phyloP scores from a whole-genome alignment of 371 early-diverging fungal genomes.

The Saksenaea oblongispora region DNA sequence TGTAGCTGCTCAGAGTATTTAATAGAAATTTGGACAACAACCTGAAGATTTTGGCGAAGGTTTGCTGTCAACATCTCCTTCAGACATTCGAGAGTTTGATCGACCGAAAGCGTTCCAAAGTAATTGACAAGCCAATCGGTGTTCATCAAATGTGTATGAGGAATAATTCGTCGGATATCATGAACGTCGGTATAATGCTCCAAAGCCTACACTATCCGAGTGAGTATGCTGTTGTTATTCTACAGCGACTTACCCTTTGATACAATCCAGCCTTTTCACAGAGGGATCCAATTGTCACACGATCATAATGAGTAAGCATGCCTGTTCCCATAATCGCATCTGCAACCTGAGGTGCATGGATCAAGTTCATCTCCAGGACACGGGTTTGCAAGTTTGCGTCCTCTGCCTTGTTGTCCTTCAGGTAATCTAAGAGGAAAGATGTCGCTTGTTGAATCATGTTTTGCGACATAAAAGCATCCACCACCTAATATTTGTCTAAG shows the following conservation, averaged over 20 bases:
- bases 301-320: conserved; percentile 95
- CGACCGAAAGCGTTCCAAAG: conserved; percentile 93
- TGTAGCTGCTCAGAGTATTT: conserved; percentile 95
- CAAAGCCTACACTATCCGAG: conserved; percentile 65
- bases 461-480: conserved; percentile 90
- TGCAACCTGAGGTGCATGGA: conserved; percentile 97
- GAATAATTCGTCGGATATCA: conserved; percentile 96
- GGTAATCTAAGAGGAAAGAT: conserved; percentile 92
- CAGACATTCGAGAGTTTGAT: conserved; percentile 91
- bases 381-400: conserved; percentile 93
- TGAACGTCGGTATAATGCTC: conserved; percentile 95
- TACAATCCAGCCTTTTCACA: conserved; percentile 97
- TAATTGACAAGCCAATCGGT: conserved; percentile 89
- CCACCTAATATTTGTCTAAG: conserved; percentile 53
- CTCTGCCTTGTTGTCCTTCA: conserved; percentile 89
- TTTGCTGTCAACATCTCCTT: conserved; percentile 87
- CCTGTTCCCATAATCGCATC: conserved; percentile 96
- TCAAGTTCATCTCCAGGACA: conserved; percentile 95
- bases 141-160: conserved; percentile 82
- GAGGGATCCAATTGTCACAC: conserved; percentile 84
- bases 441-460: conserved; percentile 97
- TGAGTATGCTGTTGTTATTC: neutral
- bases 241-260: conserved; percentile 69
- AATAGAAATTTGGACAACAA: conserved; percentile 93
- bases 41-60: conserved; percentile 92